phyloP scores from a whole-genome alignment of 768 basidiomycete genomes.

The Tylopilus vinaceipallidus region DNA sequence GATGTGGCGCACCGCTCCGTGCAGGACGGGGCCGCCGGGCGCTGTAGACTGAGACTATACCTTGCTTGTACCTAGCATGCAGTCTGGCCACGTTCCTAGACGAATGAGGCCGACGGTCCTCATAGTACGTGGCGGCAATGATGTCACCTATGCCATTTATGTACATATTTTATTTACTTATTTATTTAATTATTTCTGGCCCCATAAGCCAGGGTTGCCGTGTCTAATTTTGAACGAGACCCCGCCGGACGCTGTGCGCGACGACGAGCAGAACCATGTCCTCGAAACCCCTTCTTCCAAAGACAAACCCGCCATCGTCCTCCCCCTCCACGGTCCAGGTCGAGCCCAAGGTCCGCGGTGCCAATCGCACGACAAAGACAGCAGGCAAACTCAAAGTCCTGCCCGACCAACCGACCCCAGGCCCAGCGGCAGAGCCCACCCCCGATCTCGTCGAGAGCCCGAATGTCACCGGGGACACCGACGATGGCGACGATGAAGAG shows the following conservation, averaged over 20 bases:
- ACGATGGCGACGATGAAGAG: constrained; percentile 64
- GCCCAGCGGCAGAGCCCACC: constrained; percentile 29
- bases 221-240: constrained; percentile 13
- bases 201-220: not conserved
- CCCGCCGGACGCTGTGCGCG: constrained; percentile 1
- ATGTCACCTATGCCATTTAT: constrained; percentile 6
- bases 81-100: too few species aligned
- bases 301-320: constrained; percentile 22
- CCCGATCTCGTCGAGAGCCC: constrained; percentile 41
- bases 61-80: too few species aligned
- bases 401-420: constrained; percentile 70
- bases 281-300: constrained; percentile 31
- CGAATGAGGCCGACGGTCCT: too few species aligned
- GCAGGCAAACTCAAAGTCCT: constrained; percentile 86
- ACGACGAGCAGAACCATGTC: constrained; percentile 28
- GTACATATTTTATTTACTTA: not conserved
- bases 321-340: constrained; percentile 7
- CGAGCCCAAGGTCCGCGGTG: constrained; percentile 63
- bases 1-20: not conserved
- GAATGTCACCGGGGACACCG: constrained; percentile 58
- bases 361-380: constrained; percentile 77
- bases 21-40: not conserved
- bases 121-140: constrained; percentile 5
- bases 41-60: not conserved
- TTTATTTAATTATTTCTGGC: constrained; percentile 7